Conservation (phyloP, 352 stramenopile genomes). For the Globisporangium iwayamae region DNA sequence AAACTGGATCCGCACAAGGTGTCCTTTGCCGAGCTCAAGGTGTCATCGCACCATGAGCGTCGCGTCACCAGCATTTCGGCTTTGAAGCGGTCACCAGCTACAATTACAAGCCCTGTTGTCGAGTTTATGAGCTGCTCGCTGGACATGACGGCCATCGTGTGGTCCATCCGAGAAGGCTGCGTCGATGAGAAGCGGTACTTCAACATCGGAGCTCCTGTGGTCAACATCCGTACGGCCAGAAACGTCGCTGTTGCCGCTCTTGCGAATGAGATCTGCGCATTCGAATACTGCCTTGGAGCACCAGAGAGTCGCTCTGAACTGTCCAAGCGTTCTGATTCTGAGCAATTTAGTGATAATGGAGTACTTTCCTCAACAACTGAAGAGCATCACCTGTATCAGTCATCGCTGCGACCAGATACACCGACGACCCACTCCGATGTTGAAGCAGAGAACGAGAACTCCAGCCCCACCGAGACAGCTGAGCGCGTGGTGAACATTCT, state of each 20-base stretch:
- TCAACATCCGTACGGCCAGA: slow-evolving; percentile 37
- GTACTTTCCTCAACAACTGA: background rate
- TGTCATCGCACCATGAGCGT: slow-evolving; percentile 37
- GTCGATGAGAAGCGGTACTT: slow-evolving; percentile 62
- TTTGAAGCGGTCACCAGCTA: background rate
- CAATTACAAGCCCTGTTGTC: background rate
- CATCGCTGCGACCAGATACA: slow-evolving; percentile 8
- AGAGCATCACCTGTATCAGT: background rate
- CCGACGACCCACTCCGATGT: slow-evolving; percentile 12
- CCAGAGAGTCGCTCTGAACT: background rate
- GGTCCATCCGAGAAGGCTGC: slow-evolving; percentile 25
- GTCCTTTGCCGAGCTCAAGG: slow-evolving; percentile 24
- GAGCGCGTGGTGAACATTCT: slow-evolving; percentile 6
- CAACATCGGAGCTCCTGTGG: slow-evolving; percentile 45
- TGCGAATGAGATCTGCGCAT: slow-evolving; percentile 35
- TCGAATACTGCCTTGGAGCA: slow-evolving; percentile 10
- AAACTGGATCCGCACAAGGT: slow-evolving; percentile 12
- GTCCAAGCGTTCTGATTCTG: background rate
- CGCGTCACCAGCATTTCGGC: slow-evolving; percentile 32
- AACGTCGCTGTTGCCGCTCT: slow-evolving; percentile 28
- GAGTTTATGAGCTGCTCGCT: slow-evolving; percentile 50
- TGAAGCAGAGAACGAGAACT: background rate
- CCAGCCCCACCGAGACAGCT: background rate
- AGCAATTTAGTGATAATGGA: background rate
- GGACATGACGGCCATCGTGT: slow-evolving; percentile 67